Evolutionary conservation across 192 early-diverging fungal species (phyloP).

Genomic region (Geranomyces variabilis): DNA sequence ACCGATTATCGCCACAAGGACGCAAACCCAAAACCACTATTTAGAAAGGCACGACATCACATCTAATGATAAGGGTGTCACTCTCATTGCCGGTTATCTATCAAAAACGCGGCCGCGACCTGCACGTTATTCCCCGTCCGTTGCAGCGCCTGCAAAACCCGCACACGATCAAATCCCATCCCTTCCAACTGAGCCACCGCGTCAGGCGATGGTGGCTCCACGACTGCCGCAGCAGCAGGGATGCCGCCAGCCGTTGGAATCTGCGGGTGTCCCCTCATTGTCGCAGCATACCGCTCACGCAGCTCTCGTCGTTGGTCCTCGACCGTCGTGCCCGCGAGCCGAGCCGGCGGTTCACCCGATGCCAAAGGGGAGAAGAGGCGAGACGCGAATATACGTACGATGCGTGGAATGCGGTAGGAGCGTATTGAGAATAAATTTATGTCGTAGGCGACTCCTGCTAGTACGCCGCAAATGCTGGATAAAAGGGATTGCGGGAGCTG

Average conservation of each 20-base stretch:
- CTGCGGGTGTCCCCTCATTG: not conserved
- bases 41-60: too few species aligned
- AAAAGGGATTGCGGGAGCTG: constrained; percentile 39
- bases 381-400: not conserved
- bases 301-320: constrained; percentile 24
- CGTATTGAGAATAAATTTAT: constrained; percentile 26
- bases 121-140: constrained; percentile 22
- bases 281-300: constrained; percentile 7
- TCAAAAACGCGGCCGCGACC: constrained; percentile 22
- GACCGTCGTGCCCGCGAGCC: constrained; percentile 14
- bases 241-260: not conserved
- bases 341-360: not conserved
- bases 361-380: not conserved
- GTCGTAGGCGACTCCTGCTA: constrained; percentile 36
- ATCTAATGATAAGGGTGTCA: too few species aligned
- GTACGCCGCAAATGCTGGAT: constrained; percentile 25
- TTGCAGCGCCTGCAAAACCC: constrained; percentile 25
- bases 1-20: too few species aligned
- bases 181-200: constrained; percentile 24
- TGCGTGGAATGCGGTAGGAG: constrained; percentile 32
- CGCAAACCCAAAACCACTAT: too few species aligned
- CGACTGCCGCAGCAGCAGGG: not conserved
- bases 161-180: constrained; percentile 32
- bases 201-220: constrained; percentile 20
- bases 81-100: constrained; percentile 6